Evolutionary conservation across 331 rosid species (phyloP), one percentile per base, ranked within the genome.

Genomic region (Rosa hybrid): DNA sequence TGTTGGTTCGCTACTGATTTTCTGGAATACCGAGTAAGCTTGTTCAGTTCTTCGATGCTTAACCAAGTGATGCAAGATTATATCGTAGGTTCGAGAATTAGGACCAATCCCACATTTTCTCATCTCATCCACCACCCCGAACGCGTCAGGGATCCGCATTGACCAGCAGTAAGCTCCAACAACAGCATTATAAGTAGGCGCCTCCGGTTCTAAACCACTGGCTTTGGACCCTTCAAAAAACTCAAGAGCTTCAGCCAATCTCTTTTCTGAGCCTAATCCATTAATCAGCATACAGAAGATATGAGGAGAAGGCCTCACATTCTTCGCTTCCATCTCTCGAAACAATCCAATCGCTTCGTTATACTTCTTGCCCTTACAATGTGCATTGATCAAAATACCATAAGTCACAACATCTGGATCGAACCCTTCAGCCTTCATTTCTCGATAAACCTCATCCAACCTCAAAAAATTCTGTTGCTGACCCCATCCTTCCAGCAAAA

Each of bases 401-500:
- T 85, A 90, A 2, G 95, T 85, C 74, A 94, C 94, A 16, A 87
- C 94, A 83, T 94, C 98, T 7, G 92, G 90, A 44, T 90, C 84
- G 51, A 90, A 82, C 72, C 96, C 96, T 12, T 90, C 92, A 13
- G 78, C 90, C 71, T 68, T 89, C 94, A 94, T 92, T 78, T 92
- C 97, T 77, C 94, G 18, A 70, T 84, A 87, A 77, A 92, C 90
- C 90, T 94, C 98, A 75, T 88, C 86, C 53, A 94, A 75, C 85
- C 81, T 90, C 85, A 92, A 68, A 78, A 91, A 81, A 44, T 90
- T 92, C 63, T 85, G 89, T 50, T 87, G 87, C 42, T 90, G 94
- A 81, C 97, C 93, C 94, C 98, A 94, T 51, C 98, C 98, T 81
- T 90, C 97, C 53, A 94, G 78, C 79, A 94, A 57, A 83, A 92